Evolutionary conservation across 345 rosid species (phyloP), one percentile per base, ranked within the genome.

Genomic region (Salix koriyanagi): DNA sequence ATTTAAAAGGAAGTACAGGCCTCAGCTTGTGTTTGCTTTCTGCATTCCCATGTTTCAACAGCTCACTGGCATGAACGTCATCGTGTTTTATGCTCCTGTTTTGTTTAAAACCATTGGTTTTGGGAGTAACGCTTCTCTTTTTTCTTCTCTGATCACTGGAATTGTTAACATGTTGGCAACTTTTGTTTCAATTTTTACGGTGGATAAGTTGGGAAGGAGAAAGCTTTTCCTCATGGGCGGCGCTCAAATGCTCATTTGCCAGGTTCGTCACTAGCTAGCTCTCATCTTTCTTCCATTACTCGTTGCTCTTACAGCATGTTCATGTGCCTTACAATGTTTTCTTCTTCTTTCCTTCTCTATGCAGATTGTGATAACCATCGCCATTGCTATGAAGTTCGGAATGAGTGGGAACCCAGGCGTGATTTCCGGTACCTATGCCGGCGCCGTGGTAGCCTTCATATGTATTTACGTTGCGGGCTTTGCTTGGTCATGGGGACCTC

Each of bases 401-500:
- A 39, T 66, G 36, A 36, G 70, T n/a, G 94, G 92, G 13, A 67
- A 82, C 61, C 86, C 84, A 36, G 86, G 83, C 2, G 80, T 72
- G 1, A 50, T 91, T 34, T 74, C 83, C 8, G 75, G 65, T 26
- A 1, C 75, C 71, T 88, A 82, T 54, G 87, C 89, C 5, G 23
- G 26, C 18, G 16, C 56, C 18, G 69, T 90, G 26, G 91, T 88
- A 61, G 70, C 58, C 1, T 52, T 74, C 28, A 87, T 88, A 52
- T 90, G 94, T 71, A 65, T 79, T 6, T 90, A 83, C 46, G 86
- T 87, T 26, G 83, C 87, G 0, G 94, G 84, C 5, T 88, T 82
- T 71, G 92, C 94, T 0, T 88, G 90, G 89, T 90, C 94, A 12
- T 90, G 94, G 94, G 94, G 94, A 11, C 94, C 94, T 2, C 76